Percentiles rank a stretch among this genome's conserved stretches.
Conservation (phyloP, 345 rosid genomes). For the Lepidium africanum region DNA sequence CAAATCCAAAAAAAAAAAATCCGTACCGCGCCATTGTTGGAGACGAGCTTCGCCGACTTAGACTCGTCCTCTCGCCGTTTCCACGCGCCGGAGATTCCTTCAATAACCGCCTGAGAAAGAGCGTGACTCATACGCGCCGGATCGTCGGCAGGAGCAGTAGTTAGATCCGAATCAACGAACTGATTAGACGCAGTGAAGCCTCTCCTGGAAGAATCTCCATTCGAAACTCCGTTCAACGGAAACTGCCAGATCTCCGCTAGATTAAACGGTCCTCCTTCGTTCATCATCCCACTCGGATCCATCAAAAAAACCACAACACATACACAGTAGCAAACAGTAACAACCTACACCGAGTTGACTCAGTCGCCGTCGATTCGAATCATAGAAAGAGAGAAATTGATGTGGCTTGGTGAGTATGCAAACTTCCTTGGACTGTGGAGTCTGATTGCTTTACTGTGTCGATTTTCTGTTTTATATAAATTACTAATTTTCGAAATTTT, state of each 20-base stretch:
- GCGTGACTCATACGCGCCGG: conserved; percentile 36
- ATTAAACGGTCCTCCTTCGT: conserved; percentile 38
- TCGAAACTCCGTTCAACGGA: conserved; percentile 37
- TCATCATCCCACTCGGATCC: conserved; percentile 74
- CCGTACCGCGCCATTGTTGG: conserved; percentile 42
- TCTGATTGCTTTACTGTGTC: conserved; percentile 31
- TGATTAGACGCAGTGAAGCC: conserved; percentile 28
- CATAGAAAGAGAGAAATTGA: background rate
- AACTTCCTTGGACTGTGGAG: conserved; percentile 47
- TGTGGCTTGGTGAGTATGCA: background rate
- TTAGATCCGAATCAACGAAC: conserved; percentile 29
- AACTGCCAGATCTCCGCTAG: conserved; percentile 82
- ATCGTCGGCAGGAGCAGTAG: conserved; percentile 9
- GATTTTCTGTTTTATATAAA: background rate
- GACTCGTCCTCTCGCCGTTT: conserved; percentile 45
- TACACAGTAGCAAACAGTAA: background rate
- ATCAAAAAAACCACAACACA: conserved; percentile 16
- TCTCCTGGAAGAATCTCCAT: conserved; percentile 26
- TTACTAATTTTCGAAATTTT: background rate
- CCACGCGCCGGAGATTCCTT: conserved; percentile 29
- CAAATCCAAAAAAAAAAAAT: background rate
- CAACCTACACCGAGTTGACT: conserved; percentile 1
- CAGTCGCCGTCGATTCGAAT: conserved; percentile 4
- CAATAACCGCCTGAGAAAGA: conserved; percentile 11
- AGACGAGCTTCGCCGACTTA: conserved; percentile 36